Percentiles rank a stretch among this genome's conserved stretches.
Conservation (phyloP, 768 basidiomycete species). For the Coprinopsis marcescibilis region DNA sequence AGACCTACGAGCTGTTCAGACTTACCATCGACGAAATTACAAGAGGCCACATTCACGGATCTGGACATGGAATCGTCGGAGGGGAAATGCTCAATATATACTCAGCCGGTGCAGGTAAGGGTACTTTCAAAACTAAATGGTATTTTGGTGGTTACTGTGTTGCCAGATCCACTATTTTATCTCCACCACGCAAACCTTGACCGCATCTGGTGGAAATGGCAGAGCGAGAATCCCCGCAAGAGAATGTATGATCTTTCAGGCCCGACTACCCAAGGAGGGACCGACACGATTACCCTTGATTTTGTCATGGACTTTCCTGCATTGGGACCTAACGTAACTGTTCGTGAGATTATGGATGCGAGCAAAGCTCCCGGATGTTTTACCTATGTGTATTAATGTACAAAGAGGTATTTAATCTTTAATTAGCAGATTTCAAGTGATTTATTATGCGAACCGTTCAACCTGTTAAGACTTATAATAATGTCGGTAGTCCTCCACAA, state of each 20-base stretch:
- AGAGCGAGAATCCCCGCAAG: conserved; percentile 12
- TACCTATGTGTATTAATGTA: conserved; percentile 5
- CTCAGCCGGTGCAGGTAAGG: conserved; percentile 7
- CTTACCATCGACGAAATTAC: conserved; percentile 1
- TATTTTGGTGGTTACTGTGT: not conserved
- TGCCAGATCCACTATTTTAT: conserved; percentile 20
- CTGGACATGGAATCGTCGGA: conserved; percentile 10
- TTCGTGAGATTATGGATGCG: conserved; percentile 7
- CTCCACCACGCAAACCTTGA: conserved; percentile 21
- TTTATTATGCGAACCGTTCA: too few species aligned
- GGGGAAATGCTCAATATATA: conserved; percentile 11
- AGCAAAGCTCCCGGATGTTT: not conserved
- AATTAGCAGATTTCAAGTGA: too few species aligned
- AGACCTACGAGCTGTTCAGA: conserved; percentile 6
- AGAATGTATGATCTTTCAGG: conserved; percentile 18
- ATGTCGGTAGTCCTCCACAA: too few species aligned
- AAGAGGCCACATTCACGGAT: conserved; percentile 6
- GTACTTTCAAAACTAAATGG: not conserved
- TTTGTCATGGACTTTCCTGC: conserved; percentile 9
- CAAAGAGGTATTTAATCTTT: too few species aligned
- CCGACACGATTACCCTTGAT: not conserved
- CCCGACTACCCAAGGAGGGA: not conserved
- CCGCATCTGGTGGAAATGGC: conserved; percentile 21
- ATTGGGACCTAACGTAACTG: conserved; percentile 2
- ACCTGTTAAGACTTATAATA: too few species aligned